Percentiles rank a stretch among this genome's conserved stretches.
These are phyloP conservation scores for Colletotrichum cuscutae DNA, from an alignment of 2,329 filamentous ascomycete genomes.

Conservation along the genomic window DNA sequence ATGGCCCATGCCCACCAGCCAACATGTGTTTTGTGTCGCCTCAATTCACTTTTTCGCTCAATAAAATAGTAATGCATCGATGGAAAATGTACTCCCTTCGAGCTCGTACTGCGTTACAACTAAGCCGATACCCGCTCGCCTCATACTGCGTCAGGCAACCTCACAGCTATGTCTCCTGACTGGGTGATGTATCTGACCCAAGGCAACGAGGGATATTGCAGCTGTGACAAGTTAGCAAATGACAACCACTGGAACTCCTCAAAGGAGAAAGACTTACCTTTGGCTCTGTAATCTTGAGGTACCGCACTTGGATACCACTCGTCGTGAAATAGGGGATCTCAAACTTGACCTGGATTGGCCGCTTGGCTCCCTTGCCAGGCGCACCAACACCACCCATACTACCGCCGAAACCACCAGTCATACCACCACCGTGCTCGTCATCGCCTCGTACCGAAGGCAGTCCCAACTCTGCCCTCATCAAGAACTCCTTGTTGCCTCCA, in stretches of 20 bases:
- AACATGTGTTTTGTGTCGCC: background rate
- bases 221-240: constrained; percentile 58
- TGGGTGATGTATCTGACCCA: constrained; percentile 99
- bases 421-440: constrained; percentile 93
- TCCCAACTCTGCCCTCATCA: constrained; percentile 97
- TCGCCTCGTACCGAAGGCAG: constrained; percentile 94
- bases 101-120: constrained; percentile 1
- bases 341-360: constrained; percentile 98
- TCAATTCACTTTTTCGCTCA: constrained; percentile 12
- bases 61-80: background rate
- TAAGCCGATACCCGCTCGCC: background rate
- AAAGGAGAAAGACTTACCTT: constrained; percentile 74
- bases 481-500: constrained; percentile 96
- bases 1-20: background rate
- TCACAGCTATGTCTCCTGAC: constrained; percentile 94
- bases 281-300: constrained; percentile 98
- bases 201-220: constrained; percentile 97
- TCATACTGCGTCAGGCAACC: constrained; percentile 89
- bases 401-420: constrained; percentile 97
- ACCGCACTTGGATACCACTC: constrained; percentile 96
- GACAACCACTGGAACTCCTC: background rate
- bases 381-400: constrained; percentile 93
- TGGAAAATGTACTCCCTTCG: background rate
- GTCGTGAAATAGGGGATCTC: constrained; percentile 99
- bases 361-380: constrained; percentile 83